Evolutionary conservation across 768 basidiomycete genomes (phyloP).

Genomic region (Lactarius hatsudake): DNA sequence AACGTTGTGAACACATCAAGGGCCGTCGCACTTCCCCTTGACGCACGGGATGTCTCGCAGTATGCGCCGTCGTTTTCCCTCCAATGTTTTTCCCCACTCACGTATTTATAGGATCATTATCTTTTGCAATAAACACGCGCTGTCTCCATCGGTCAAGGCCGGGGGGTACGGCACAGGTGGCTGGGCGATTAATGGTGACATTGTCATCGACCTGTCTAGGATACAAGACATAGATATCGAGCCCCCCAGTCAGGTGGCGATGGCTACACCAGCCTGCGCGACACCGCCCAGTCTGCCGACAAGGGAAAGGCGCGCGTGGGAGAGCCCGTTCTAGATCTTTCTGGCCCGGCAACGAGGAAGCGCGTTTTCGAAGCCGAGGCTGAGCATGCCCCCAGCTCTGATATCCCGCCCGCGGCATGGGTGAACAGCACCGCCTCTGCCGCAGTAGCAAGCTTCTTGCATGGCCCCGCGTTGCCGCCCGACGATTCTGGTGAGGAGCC

Average conservation of each 20-base stretch:
- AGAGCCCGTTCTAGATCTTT: conserved; percentile 3
- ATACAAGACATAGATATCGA: conserved; percentile 70
- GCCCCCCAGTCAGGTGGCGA: conserved; percentile 38
- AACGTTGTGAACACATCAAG: conserved; percentile 59
- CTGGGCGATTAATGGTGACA: conserved; percentile 83
- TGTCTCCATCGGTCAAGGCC: conserved; percentile 80
- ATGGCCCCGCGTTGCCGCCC: conserved; percentile 36
- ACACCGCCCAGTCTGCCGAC: conserved; percentile 49
- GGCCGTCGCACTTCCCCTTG: conserved; percentile 68
- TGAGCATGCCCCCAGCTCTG: not conserved
- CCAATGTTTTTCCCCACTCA: not conserved
- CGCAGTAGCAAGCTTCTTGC: conserved; percentile 50
- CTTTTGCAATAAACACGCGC: conserved; percentile 68
- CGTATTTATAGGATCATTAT: conserved; percentile 50
- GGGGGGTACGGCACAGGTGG: conserved; percentile 92
- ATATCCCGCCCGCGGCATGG: conserved; percentile 12
- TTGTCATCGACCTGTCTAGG: conserved; percentile 77
- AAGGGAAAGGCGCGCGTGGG: conserved; percentile 51
- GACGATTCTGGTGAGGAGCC: conserved; percentile 31
- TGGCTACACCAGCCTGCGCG: conserved; percentile 60
- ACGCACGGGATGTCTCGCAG: conserved; percentile 81
- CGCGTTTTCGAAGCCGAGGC: conserved; percentile 50
- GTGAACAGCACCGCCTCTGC: conserved; percentile 55
- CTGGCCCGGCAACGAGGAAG: conserved; percentile 39
- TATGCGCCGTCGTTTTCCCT: conserved; percentile 32